Evolutionary conservation across 768 basidiomycete genomes (phyloP).

Genomic region (Suillus americanus): DNA sequence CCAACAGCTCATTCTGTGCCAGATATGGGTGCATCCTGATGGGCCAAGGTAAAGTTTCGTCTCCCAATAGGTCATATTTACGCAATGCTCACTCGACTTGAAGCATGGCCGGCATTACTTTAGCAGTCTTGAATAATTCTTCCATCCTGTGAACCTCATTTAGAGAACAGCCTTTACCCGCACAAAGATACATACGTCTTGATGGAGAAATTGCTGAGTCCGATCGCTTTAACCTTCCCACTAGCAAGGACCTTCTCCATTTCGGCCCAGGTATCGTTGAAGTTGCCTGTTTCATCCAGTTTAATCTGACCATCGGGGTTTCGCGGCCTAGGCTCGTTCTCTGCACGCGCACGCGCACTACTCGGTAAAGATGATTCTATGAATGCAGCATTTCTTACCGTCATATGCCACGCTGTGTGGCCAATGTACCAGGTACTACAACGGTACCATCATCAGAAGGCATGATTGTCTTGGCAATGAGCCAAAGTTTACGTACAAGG

Average conservation of each 20-base stretch:
- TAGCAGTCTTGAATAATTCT: constrained; percentile 22
- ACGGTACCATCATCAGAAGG: constrained; percentile 24
- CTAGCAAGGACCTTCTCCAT: constrained; percentile 22
- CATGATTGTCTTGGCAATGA: constrained; percentile 16
- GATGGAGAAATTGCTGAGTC: constrained; percentile 36
- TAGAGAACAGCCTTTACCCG: background rate
- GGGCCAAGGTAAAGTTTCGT: constrained; percentile 14
- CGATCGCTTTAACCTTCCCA: constrained; percentile 29
- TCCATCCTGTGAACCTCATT: constrained; percentile 14
- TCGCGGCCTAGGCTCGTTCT: constrained; percentile 13
- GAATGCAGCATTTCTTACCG: constrained; percentile 6
- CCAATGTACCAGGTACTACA: constrained; percentile 40
- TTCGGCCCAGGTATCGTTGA: constrained; percentile 28
- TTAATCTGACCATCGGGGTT: constrained; percentile 19
- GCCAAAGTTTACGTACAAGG: constrained; percentile 25
- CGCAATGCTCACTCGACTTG: constrained; percentile 27
- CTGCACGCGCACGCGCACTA: background rate
- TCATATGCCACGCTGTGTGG: constrained; percentile 26
- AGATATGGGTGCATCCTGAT: constrained; percentile 34
- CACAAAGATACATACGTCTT: constrained; percentile 19
- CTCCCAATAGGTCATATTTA: background rate
- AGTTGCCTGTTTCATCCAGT: constrained; percentile 17
- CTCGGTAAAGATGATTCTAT: background rate
- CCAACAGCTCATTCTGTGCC: constrained; percentile 29
- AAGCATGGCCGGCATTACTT: constrained; percentile 33